Evolutionary conservation across 768 basidiomycete genomes (phyloP).

Genomic region (Tephrocybe sp.): DNA sequence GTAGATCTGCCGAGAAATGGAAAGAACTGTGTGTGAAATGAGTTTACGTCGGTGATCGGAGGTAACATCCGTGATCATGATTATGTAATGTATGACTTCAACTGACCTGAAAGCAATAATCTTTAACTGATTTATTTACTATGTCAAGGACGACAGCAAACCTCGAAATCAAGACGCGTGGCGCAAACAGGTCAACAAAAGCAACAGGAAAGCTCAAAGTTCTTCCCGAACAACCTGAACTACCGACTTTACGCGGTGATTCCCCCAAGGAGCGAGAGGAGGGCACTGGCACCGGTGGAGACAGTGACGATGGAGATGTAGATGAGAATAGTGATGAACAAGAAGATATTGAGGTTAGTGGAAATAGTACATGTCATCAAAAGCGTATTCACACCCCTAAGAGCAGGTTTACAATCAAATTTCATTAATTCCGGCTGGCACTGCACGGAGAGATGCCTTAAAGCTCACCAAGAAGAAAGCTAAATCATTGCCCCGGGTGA

Average conservation of each 20-base stretch:
- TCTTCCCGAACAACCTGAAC: conserved; percentile 79
- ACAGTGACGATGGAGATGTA: conserved; percentile 72
- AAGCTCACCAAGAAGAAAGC: conserved; percentile 93
- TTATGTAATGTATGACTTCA: conserved; percentile 8
- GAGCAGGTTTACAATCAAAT: conserved; percentile 89
- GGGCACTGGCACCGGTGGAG: conserved; percentile 47
- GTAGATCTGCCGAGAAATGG: neutral
- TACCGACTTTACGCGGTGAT: conserved; percentile 26
- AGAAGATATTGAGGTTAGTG: conserved; percentile 59
- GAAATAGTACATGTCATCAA: neutral
- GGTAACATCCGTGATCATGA: neutral
- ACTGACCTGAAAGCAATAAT: too few relatives aligned
- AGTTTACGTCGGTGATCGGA: neutral
- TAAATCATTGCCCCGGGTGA: conserved; percentile 88
- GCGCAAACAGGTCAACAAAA: conserved; percentile 78
- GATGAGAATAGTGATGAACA: conserved; percentile 58
- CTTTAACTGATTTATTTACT: too few relatives aligned
- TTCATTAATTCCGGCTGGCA: conserved; percentile 90
- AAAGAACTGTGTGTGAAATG: neutral
- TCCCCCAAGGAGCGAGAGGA: conserved; percentile 43
- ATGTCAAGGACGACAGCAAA: conserved; percentile 18
- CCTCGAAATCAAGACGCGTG: conserved; percentile 56
- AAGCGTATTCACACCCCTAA: neutral
- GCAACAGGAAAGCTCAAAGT: conserved; percentile 86
- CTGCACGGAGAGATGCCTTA: conserved; percentile 87